Evolutionary conservation across 1,284 basidiomycete species (phyloP).

Genomic region (Cutaneotrichosporon spelunceum): DNA sequence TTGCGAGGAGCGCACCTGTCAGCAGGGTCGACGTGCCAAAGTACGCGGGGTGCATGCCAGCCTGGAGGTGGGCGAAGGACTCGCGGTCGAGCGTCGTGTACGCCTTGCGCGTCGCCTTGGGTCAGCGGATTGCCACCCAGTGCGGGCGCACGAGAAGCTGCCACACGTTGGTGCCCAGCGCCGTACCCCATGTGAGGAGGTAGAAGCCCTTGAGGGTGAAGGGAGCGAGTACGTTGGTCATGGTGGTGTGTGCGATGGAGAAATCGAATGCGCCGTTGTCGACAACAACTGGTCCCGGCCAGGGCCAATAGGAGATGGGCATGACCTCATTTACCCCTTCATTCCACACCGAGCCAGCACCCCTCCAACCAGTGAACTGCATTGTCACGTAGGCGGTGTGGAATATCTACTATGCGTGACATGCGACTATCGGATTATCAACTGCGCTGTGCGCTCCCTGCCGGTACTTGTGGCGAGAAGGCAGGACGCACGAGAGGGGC

Average conservation of each 20-base stretch:
- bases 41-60: slow-evolving; percentile 70
- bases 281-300: neutral
- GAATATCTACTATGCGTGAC: neutral
- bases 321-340: neutral
- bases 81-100: slow-evolving; percentile 56
- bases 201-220: slow-evolving; percentile 51
- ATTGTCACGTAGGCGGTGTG: neutral
- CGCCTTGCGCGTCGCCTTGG: slow-evolving; percentile 33
- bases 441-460: slow-evolving; percentile 11
- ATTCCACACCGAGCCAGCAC: neutral
- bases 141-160: slow-evolving; percentile 40
- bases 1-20: slow-evolving; percentile 59
- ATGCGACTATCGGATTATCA: neutral
- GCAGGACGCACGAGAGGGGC: slow-evolving; percentile 7
- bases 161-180: slow-evolving; percentile 49
- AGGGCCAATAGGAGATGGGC: neutral
- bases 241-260: slow-evolving; percentile 13
- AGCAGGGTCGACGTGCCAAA: slow-evolving; percentile 63
- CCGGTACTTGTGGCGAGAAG: slow-evolving; percentile 14
- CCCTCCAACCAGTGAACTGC: neutral
- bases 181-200: slow-evolving; percentile 50
- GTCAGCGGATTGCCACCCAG: too few relatives aligned
- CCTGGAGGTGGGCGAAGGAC: slow-evolving; percentile 70
- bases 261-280: neutral
- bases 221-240: slow-evolving; percentile 43